Evolutionary conservation across 257 asterid species (phyloP).

Genomic region (Jacaranda copaia): DNA sequence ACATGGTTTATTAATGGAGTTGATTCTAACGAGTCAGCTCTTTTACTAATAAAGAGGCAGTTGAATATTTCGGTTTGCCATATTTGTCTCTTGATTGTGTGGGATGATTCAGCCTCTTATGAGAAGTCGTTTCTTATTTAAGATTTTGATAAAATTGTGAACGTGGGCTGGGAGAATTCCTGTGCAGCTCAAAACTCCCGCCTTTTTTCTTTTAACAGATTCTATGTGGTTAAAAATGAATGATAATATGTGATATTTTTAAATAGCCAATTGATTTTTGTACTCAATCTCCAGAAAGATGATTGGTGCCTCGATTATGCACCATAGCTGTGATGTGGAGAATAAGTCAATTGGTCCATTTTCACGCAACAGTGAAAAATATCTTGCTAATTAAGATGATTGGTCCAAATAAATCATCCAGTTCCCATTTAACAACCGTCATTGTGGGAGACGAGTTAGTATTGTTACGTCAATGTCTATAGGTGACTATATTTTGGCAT

Average conservation of each 20-base stretch:
- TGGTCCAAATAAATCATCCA: background rate
- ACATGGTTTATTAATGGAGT: background rate
- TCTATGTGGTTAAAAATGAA: background rate
- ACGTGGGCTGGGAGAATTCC: conserved; percentile 9
- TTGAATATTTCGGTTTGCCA: background rate
- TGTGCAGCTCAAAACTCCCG: background rate
- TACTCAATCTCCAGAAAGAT: conserved; percentile 19
- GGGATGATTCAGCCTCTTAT: background rate
- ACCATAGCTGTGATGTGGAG: background rate
- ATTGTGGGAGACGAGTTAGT: background rate
- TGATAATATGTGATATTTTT: conserved; percentile 10
- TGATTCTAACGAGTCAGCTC: background rate
- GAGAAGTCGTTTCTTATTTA: background rate
- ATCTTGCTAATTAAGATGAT: background rate
- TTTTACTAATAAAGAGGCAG: conserved; percentile 10
- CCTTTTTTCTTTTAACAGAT: background rate
- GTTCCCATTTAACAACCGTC: background rate
- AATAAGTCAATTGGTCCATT: conserved; percentile 30
- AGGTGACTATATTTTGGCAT: background rate
- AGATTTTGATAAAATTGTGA: conserved; percentile 7
- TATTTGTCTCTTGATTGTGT: background rate
- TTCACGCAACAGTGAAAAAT: background rate
- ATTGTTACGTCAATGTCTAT: background rate
- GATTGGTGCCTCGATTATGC: background rate
- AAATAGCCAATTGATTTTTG: conserved; percentile 12